phyloP scores from a whole-genome alignment of 768 basidiomycete species.

The Phylloporus rhodoxanthus region DNA sequence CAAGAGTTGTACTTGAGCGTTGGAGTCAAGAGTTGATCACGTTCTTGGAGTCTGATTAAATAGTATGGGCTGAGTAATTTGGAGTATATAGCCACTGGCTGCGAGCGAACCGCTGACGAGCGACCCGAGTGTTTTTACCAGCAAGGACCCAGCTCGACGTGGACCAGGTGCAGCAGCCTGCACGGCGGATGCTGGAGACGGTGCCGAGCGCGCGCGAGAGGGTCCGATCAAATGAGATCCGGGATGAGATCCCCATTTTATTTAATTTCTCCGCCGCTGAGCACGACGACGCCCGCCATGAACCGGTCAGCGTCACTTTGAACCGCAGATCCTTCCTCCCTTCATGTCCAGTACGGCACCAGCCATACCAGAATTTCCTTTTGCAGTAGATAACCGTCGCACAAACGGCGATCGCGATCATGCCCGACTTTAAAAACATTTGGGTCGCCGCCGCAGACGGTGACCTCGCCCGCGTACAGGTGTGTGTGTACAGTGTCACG shows the following conservation, averaged over 20 bases:
- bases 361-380: constrained; percentile 21
- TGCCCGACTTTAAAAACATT: constrained; percentile 53
- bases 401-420: constrained; percentile 21
- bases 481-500: constrained; percentile 29
- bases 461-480: constrained; percentile 70
- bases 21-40: constrained; percentile 19
- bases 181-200: constrained; percentile 10
- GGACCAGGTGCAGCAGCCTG: constrained; percentile 1
- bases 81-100: background rate
- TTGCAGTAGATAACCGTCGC: constrained; percentile 11
- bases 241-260: constrained; percentile 17
- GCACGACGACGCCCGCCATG: background rate
- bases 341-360: background rate
- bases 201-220: constrained; percentile 19
- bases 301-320: background rate
- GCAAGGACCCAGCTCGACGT: background rate
- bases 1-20: constrained; percentile 6
- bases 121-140: background rate
- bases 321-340: background rate
- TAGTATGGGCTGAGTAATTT: constrained; percentile 6
- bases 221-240: constrained; percentile 29
- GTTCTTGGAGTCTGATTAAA: constrained; percentile 5
- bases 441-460: constrained; percentile 95
- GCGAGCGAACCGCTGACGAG: background rate
- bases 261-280: background rate